A percentile compares a stretch with the other conserved stretches of the same genome.
These are phyloP conservation scores for Penicillium manginii DNA, from an alignment of 495 filamentous ascomycete genomes.

Conservation along the genomic window DNA sequence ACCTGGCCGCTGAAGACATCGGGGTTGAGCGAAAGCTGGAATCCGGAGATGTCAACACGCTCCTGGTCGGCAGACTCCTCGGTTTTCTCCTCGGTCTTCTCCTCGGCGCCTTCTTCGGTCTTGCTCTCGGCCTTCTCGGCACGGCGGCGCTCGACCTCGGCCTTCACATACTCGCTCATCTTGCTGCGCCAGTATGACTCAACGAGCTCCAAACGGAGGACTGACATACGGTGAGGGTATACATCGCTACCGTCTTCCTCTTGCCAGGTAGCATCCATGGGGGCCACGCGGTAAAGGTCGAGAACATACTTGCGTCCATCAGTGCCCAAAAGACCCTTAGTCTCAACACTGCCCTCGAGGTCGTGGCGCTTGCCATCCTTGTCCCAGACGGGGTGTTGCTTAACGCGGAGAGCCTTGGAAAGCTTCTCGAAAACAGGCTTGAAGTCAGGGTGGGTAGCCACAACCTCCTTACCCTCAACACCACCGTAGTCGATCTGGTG, in stretches of 20 bases:
- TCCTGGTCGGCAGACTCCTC: slow-evolving; percentile 53
- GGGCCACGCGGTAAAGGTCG: slow-evolving; percentile 93
- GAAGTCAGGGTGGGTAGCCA: slow-evolving; percentile 87
- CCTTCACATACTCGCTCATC: slow-evolving; percentile 82
- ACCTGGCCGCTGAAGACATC: slow-evolving; percentile 93
- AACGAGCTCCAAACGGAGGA: slow-evolving; percentile 85
- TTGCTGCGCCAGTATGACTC: slow-evolving; percentile 81
- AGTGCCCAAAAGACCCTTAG: slow-evolving; percentile 95
- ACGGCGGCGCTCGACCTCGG: slow-evolving; percentile 66
- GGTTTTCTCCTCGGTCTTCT: slow-evolving; percentile 39
- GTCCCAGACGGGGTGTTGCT: slow-evolving; percentile 98
- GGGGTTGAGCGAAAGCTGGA: slow-evolving; percentile 88
- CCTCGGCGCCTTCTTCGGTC: slow-evolving; percentile 33
- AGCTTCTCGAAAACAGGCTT: slow-evolving; percentile 85
- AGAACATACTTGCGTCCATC: slow-evolving; percentile 97
- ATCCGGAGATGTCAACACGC: slow-evolving; percentile 79
- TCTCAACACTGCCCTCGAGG: slow-evolving; percentile 94
- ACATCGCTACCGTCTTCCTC: slow-evolving; percentile 68
- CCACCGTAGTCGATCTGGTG: slow-evolving; percentile 99
- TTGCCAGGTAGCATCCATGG: slow-evolving; percentile 87
- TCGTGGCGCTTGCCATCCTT: slow-evolving; percentile 90
- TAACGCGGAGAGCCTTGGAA: slow-evolving; percentile 81
- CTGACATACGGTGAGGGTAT: slow-evolving; percentile 96
- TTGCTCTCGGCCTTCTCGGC: slow-evolving; percentile 51
- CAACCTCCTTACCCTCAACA: slow-evolving; percentile 94